phyloP scores from a whole-genome alignment of 768 basidiomycete genomes.

The Russula sp. region DNA sequence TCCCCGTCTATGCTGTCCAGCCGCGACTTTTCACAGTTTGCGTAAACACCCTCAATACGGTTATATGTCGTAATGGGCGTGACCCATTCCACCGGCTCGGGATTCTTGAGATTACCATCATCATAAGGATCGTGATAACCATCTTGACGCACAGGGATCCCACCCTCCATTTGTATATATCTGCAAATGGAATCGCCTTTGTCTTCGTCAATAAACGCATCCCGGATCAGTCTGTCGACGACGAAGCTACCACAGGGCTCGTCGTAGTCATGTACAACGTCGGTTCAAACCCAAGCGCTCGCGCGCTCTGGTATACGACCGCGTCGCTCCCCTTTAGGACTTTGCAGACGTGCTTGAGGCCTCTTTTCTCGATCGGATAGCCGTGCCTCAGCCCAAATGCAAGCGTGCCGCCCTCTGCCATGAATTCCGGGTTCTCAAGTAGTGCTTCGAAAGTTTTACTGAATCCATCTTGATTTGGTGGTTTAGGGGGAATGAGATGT shows the following conservation, averaged over 20 bases:
- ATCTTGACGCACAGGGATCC: background rate
- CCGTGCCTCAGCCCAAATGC: too few relatives aligned
- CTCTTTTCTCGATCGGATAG: slow-evolving; percentile 1
- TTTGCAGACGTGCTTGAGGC: slow-evolving; percentile 1
- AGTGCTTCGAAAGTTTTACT: too few relatives aligned
- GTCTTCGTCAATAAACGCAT: too few relatives aligned
- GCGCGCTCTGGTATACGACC: too few relatives aligned
- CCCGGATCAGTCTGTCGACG: background rate
- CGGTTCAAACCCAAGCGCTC: slow-evolving; percentile 8
- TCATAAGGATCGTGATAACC: too few relatives aligned
- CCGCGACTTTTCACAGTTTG: background rate
- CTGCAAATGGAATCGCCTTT: background rate
- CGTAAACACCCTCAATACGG: background rate
- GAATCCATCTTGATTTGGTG: background rate
- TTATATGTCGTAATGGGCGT: background rate
- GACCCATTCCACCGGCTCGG: background rate
- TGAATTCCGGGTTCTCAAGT: too few relatives aligned
- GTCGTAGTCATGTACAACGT: slow-evolving; percentile 1
- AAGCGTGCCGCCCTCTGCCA: too few relatives aligned
- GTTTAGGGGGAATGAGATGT: too few relatives aligned
- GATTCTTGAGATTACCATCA: too few relatives aligned
- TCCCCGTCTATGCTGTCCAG: background rate
- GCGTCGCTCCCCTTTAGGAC: slow-evolving; percentile 21
- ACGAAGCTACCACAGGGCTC: background rate
- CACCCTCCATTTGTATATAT: background rate